Evolutionary conservation across 768 basidiomycete species (phyloP).

Genomic region (Fomitopsis pulvina): DNA sequence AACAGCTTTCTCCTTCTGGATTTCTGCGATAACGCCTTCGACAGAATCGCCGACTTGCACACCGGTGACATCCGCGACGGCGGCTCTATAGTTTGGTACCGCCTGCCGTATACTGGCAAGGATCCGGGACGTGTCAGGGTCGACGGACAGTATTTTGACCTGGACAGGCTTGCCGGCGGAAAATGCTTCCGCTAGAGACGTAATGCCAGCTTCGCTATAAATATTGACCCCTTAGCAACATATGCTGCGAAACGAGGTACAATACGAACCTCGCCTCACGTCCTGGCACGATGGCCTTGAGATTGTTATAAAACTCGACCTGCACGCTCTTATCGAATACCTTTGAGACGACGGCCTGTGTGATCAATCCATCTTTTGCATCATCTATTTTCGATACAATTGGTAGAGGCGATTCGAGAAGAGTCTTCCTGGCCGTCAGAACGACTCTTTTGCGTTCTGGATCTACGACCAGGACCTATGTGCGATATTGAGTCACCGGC

Average conservation of each 20-base stretch:
- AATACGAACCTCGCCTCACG: slow-evolving; percentile 71
- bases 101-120: slow-evolving; percentile 87
- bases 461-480: slow-evolving; percentile 78
- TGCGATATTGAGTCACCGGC: slow-evolving; percentile 1
- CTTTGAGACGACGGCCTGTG: slow-evolving; percentile 80
- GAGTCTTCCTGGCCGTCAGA: slow-evolving; percentile 86
- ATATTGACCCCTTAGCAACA: neutral
- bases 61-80: slow-evolving; percentile 56
- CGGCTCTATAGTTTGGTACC: slow-evolving; percentile 38
- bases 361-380: slow-evolving; percentile 59
- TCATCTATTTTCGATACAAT: slow-evolving; percentile 62
- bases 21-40: slow-evolving; percentile 62
- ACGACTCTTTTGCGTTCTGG: slow-evolving; percentile 72
- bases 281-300: slow-evolving; percentile 75
- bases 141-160: slow-evolving; percentile 68
- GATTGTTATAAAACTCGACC: slow-evolving; percentile 87
- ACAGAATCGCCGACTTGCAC: slow-evolving; percentile 75
- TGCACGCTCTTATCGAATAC: slow-evolving; percentile 73
- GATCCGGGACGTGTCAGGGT: slow-evolving; percentile 55
- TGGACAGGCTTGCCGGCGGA: slow-evolving; percentile 77
- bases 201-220: slow-evolving; percentile 56
- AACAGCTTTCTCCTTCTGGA: slow-evolving; percentile 82
- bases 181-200: slow-evolving; percentile 58
- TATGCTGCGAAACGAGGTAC: neutral
- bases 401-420: slow-evolving; percentile 76